phyloP scores from a whole-genome alignment of 805 yeast species.

The Wickerhamiella sergipiensis region DNA sequence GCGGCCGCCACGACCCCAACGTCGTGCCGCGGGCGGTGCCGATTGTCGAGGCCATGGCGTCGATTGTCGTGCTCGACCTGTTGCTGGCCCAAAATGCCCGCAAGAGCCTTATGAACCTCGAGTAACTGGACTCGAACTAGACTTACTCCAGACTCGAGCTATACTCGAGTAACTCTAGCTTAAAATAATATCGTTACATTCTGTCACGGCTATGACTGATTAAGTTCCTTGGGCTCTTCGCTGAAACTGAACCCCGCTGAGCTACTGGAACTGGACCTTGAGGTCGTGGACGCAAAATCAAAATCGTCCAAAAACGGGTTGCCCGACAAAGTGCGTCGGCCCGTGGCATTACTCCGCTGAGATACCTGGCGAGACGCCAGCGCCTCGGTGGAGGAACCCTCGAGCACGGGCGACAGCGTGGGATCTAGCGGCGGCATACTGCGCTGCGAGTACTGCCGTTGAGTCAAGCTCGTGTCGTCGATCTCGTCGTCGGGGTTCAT shows the following conservation, averaged over 20 bases:
- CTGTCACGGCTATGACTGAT: neutral
- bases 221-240: neutral
- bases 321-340: neutral
- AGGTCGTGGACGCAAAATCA: neutral
- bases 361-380: neutral
- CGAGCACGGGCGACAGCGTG: neutral
- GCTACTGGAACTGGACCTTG: neutral
- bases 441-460: neutral
- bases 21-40: slow-evolving; percentile 98
- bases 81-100: slow-evolving; percentile 76
- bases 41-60: slow-evolving; percentile 96
- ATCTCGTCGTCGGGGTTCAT: slow-evolving; percentile 14
- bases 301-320: neutral
- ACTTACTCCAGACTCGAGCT: no score
- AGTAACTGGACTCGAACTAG: no score
- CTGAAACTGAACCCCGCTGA: slow-evolving; percentile 1
- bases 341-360: neutral
- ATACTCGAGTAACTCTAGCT: no score
- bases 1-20: slow-evolving; percentile 97
- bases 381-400: neutral
- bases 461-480: neutral
- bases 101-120: slow-evolving; percentile 32
- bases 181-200: neutral
- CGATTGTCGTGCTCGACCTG: slow-evolving; percentile 83
- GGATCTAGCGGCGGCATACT: neutral